These are phyloP conservation scores for Chondrus crispus DNA, from an alignment of 23 red algal species.

Conservation along the genomic window DNA sequence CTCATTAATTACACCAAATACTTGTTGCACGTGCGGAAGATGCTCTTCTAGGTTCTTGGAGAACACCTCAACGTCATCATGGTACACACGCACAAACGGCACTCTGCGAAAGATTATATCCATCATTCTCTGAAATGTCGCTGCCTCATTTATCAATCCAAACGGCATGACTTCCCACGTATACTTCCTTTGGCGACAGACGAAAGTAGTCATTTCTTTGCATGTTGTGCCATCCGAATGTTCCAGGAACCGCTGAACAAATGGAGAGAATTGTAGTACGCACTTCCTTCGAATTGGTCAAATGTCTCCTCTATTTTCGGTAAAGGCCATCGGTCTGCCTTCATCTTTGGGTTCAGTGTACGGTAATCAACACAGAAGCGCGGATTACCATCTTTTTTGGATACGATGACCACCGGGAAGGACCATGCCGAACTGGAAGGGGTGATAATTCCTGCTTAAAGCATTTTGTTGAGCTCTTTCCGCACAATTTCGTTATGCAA, in stretches of 20 bases:
- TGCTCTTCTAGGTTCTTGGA: background rate
- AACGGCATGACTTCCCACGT: slow-evolving; percentile 6
- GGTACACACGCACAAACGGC: slow-evolving; percentile 1
- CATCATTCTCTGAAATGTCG: slow-evolving; percentile 7
- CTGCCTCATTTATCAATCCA: slow-evolving; percentile 15
- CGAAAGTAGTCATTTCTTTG: slow-evolving; percentile 7
- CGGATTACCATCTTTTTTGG: slow-evolving; percentile 17
- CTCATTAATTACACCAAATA: background rate
- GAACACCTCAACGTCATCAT: background rate
- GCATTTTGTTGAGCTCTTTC: slow-evolving; percentile 11
- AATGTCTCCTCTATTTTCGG: slow-evolving; percentile 15
- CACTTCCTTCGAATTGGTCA: background rate
- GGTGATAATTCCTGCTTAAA: slow-evolving; percentile 2
- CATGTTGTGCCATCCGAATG: background rate
- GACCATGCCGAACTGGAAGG: background rate
- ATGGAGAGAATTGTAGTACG: background rate
- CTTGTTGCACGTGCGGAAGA: background rate
- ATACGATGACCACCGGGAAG: slow-evolving; percentile 18
- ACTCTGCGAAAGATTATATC: background rate
- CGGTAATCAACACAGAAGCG: slow-evolving; percentile 22
- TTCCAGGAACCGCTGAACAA: slow-evolving; percentile 4
- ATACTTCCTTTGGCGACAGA: background rate
- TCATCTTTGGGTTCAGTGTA: slow-evolving; percentile 10
- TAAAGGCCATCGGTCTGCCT: background rate
- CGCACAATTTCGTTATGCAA: background rate